Base-by-base conservation (phyloP, 805 yeast species). In the Yarrowia deformans region DNA sequence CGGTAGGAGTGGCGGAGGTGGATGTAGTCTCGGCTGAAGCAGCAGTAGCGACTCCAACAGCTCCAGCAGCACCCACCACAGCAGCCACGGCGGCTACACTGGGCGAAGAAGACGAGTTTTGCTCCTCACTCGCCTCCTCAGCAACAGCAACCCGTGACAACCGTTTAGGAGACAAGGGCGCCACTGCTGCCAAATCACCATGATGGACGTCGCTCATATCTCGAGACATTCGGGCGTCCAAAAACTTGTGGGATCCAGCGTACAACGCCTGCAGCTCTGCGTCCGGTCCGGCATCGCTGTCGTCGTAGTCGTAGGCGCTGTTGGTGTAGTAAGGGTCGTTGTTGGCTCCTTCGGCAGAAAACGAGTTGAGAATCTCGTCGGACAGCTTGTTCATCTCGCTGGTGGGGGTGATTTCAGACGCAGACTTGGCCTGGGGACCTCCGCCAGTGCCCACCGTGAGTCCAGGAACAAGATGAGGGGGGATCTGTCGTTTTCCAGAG, bases 211-310 rank as follows among this genome's bases (percentile, higher is more conserved):
- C 55, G 8, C 45, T n/a, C 45, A 63, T n/a, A 16, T 63, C 68
- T 8, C 56, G 45, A 2, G 68, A 63, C 45, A 48, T 46, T 8
- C 68, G 43, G 1, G 45, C 39, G 18, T 63, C 56, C 13, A 63
- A 18, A 32, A 63, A 63, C 37, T 49, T 48, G n/a, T 63, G 68
- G 3, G 68, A 48, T 8, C 68, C 68, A 1, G 55, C 68, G 14
- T 63, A 63, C 8, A 63, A 39, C 10, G 68, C 68, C 40, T 63
- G 68, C 32, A 63, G 50, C 18, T 63, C 68, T 5, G 68, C 55
- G 4, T 63, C 68, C 1, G 68, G 37, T 1, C 39, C 68, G 9
- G 68, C 56, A 12, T 63, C 68, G 14, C 68, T 63, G 13, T 63
- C 67, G 8, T 60, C 68, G 14, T 63, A 63, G 3, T 63, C 68